Conservation (phyloP, 257 asterid species). For the Agastache rugosa region DNA sequence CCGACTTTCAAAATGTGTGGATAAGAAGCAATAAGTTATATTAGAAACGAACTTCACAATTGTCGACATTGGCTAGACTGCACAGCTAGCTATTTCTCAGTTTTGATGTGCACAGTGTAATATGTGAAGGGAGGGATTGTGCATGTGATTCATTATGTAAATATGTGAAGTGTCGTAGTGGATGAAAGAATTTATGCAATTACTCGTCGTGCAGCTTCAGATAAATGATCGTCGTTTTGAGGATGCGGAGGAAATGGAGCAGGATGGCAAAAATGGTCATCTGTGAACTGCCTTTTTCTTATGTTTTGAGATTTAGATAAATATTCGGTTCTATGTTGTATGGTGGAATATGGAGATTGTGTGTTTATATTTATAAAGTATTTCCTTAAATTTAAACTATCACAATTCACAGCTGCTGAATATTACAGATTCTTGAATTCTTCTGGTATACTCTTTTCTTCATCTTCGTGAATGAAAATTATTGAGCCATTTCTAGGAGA, state of each 20-base stretch:
- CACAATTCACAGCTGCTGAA: no score
- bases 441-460: no score
- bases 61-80: neutral
- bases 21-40: neutral
- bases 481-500: no score
- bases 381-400: no score
- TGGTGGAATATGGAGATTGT: conserved; percentile 25
- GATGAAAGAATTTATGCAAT: neutral
- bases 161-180: neutral
- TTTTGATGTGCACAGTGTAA: neutral
- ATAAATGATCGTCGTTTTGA: conserved; percentile 83
- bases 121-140: neutral
- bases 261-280: conserved; percentile 49
- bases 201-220: conserved; percentile 68
- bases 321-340: conserved; percentile 24
- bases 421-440: no score
- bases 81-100: conserved; percentile 16
- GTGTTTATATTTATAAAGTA: neutral
- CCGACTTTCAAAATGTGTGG: neutral
- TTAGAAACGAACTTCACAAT: neutral
- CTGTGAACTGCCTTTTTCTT: conserved; percentile 34
- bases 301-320: conserved; percentile 7
- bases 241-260: conserved; percentile 90
- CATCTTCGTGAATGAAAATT: no score
- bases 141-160: neutral